A percentile compares a stretch with the other conserved stretches of the same genome.
These are phyloP conservation scores for Dryas octopetala DNA, from an alignment of 306 rosid species.

Conservation along the genomic window DNA sequence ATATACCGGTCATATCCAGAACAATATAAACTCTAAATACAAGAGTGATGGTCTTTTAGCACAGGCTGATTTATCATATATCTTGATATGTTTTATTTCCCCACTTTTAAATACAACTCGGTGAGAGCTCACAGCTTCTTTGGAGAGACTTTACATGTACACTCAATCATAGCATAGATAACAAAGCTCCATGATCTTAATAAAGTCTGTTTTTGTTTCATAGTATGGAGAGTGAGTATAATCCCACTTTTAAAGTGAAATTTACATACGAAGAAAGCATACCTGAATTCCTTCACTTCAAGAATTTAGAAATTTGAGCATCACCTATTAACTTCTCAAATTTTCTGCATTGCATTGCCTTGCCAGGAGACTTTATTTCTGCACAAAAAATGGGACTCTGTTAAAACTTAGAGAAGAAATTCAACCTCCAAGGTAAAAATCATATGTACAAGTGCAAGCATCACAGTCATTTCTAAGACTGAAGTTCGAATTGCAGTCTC, in stretches of 20 bases:
- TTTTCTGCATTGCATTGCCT: constrained; percentile 30
- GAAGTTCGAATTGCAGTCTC: constrained; percentile 20
- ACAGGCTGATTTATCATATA: constrained; percentile 5
- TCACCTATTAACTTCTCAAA: constrained; percentile 20
- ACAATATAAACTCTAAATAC: not conserved
- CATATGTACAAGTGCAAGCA: constrained; percentile 20
- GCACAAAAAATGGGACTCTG: constrained; percentile 62
- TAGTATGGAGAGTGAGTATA: constrained; percentile 65
- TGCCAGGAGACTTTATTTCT: constrained; percentile 74
- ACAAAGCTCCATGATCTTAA: constrained; percentile 34
- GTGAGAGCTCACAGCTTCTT: constrained; percentile 65
- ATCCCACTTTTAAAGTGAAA: constrained; percentile 17
- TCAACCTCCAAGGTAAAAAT: constrained; percentile 78
- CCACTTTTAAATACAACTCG: constrained; percentile 61
- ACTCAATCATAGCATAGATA: constrained; percentile 43
- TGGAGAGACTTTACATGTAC: constrained; percentile 61
- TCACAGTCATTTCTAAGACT: constrained; percentile 11
- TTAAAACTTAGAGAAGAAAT: constrained; percentile 50
- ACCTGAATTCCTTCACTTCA: constrained; percentile 18
- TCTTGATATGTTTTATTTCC: not conserved
- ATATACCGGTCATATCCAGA: not conserved
- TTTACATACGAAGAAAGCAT: constrained; percentile 13
- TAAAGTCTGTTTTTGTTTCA: constrained; percentile 64
- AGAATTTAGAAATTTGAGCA: constrained; percentile 10
- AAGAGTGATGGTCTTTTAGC: not conserved